Evolutionary conservation across 2,329 filamentous ascomycete genomes (phyloP).

Genomic region (Cladosporium sphaerospermum): DNA sequence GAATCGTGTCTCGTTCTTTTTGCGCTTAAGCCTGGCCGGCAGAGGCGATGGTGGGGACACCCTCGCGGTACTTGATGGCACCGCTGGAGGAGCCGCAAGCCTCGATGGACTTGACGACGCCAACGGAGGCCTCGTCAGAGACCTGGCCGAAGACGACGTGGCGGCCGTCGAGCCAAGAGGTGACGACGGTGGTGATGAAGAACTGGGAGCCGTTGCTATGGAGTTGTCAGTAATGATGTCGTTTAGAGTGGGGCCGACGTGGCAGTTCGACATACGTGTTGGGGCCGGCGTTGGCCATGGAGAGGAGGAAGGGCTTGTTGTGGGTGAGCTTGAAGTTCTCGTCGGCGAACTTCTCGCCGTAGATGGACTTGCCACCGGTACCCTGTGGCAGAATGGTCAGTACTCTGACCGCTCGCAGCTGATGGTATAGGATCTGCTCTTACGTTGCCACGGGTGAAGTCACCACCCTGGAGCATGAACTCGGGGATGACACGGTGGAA

Average conservation of each 20-base stretch:
- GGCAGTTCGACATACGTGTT: conserved; percentile 63
- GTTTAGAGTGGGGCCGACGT: background rate
- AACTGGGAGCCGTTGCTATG: conserved; percentile 64
- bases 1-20: conserved; percentile 2
- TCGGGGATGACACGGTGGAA: conserved; percentile 98
- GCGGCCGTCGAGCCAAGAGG: conserved; percentile 66
- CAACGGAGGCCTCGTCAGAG: conserved; percentile 48
- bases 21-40: background rate
- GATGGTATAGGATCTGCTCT: conserved; percentile 33
- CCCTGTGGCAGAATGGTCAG: conserved; percentile 50
- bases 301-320: conserved; percentile 85
- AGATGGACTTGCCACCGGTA: conserved; percentile 94
- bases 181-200: conserved; percentile 65
- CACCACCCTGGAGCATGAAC: conserved; percentile 98
- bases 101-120: conserved; percentile 55
- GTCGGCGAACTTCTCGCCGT: conserved; percentile 93
- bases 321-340: conserved; percentile 94
- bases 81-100: conserved; percentile 51
- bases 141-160: conserved; percentile 84
- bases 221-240: background rate
- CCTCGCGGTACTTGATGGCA: conserved; percentile 45
- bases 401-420: background rate
- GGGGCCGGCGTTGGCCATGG: conserved; percentile 96
- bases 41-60: conserved; percentile 43
- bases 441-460: conserved; percentile 93